Evolutionary conservation across 2,329 filamentous ascomycete genomes (phyloP).

Genomic region (Eutypa lata): DNA sequence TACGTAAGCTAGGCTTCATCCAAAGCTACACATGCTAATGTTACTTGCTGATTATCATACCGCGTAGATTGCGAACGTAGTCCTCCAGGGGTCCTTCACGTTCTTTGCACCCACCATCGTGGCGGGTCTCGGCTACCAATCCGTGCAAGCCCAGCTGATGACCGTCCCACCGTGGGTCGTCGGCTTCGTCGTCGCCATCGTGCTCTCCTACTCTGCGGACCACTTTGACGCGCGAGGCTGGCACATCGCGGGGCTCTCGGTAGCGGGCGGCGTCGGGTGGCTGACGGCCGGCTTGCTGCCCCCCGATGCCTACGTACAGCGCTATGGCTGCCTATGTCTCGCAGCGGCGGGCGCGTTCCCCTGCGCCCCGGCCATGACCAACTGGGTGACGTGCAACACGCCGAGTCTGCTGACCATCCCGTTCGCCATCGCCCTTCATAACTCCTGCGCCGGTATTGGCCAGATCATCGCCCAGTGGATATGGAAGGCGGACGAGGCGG

Average conservation of each 20-base stretch:
- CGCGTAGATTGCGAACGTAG: conserved; percentile 22
- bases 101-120: conserved; percentile 54
- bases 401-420: conserved; percentile 33
- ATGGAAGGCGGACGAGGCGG: conserved; percentile 29
- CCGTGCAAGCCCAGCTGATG: conserved; percentile 24
- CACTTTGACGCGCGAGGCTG: conserved; percentile 19
- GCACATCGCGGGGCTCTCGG: conserved; percentile 23
- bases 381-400: conserved; percentile 37
- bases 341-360: conserved; percentile 35
- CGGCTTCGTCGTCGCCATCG: conserved; percentile 22
- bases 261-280: conserved; percentile 28
- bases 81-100: conserved; percentile 37
- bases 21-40: background rate
- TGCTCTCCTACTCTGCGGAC: conserved; percentile 21
- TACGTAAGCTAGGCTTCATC: conserved; percentile 17
- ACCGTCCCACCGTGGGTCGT: conserved; percentile 27
- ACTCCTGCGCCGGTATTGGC: conserved; percentile 32
- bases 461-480: conserved; percentile 39
- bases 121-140: conserved; percentile 33
- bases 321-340: conserved; percentile 35
- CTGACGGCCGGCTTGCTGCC: conserved; percentile 28
- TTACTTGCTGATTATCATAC: background rate
- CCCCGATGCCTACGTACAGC: conserved; percentile 14
- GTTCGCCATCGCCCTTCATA: conserved; percentile 35
- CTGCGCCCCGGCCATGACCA: conserved; percentile 30